Evolutionary conservation across 2,329 filamentous ascomycete genomes (phyloP), one percentile per base, ranked within the genome.

Genomic region (Talaromyces sp.): DNA sequence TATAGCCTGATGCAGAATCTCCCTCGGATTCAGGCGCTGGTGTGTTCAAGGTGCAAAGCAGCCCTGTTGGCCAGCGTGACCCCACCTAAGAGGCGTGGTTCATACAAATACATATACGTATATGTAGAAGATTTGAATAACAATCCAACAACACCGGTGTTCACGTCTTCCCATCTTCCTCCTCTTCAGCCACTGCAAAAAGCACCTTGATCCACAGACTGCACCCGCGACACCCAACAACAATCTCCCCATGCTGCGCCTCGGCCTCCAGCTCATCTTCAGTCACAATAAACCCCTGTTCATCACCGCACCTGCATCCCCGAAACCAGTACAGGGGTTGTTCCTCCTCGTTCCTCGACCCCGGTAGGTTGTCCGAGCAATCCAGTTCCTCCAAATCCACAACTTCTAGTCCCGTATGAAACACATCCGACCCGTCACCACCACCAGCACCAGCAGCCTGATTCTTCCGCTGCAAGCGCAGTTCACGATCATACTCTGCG

Each of bases 181-280:
- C 68, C 54, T 69, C 71, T 9, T 77, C 79, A 61, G 70, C 70
- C 54, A 83, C 78, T 25, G 79, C 82, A 77, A 87, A 88, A 65
- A 83, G 73, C 52, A 88, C 80, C 70, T 82, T 82, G 63, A 87
- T 77, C 81, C 83, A 87, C 62, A 88, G 76, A 78, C 85, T 88
- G 72, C 85, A 88, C 39, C 85, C 85, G 61, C 78, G 77, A 75
- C 85, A 88, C 2, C 84, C 84, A 19, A 85, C 79, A 53, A 85
- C 74, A 63, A 88, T 76, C 73, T 88, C 85, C 27, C 80, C 82
- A 64, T 80, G 77, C 56, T 77, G 75, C 39, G 74, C 76, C 66
- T 84, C 82, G 63, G 71, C 70, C 63, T 80, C 77, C 32, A 88
- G 68, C 68, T 87, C 83, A 3, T 72, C 66, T 68, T 87, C 85